These are phyloP conservation scores for Schwanniomyces polymorphus DNA, from an alignment of 805 yeast species.

Conservation along the genomic window DNA sequence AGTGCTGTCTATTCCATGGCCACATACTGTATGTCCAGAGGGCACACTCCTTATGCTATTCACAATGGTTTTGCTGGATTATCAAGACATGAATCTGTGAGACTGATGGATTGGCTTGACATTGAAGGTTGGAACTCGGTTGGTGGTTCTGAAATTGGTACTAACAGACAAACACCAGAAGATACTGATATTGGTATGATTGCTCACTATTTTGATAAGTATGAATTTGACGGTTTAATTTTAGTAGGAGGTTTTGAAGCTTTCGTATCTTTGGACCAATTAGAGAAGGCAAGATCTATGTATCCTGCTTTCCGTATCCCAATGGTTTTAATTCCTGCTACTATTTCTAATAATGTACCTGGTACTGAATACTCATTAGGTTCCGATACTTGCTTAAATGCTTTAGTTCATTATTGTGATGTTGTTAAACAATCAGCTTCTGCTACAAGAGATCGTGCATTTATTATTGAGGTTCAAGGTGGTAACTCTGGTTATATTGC, in stretches of 20 bases:
- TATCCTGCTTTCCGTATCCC: slow-evolving; percentile 96
- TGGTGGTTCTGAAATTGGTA: slow-evolving; percentile 98
- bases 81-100: slow-evolving; percentile 82
- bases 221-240: slow-evolving; percentile 82
- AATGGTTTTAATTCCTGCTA: slow-evolving; percentile 90
- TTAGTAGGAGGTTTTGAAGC: slow-evolving; percentile 98
- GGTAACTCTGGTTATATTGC: slow-evolving; percentile 96
- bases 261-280: slow-evolving; percentile 78
- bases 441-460: slow-evolving; percentile 89
- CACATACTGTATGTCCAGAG: slow-evolving; percentile 80
- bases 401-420: slow-evolving; percentile 90
- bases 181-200: slow-evolving; percentile 82
- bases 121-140: slow-evolving; percentile 83
- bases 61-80: slow-evolving; percentile 93
- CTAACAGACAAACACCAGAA: slow-evolving; percentile 83
- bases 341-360: slow-evolving; percentile 97
- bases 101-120: slow-evolving; percentile 75
- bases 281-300: slow-evolving; percentile 69
- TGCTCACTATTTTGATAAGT: slow-evolving; percentile 90
- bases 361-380: slow-evolving; percentile 97
- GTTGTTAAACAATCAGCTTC: slow-evolving; percentile 93
- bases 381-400: slow-evolving; percentile 91
- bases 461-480: slow-evolving; percentile 97
- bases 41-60: slow-evolving; percentile 88
- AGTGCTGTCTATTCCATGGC: slow-evolving; percentile 91